Conservation (phyloP, 225 moss, liverwort and hornwort genomes). For the Pseudoscleropodium purum region DNA sequence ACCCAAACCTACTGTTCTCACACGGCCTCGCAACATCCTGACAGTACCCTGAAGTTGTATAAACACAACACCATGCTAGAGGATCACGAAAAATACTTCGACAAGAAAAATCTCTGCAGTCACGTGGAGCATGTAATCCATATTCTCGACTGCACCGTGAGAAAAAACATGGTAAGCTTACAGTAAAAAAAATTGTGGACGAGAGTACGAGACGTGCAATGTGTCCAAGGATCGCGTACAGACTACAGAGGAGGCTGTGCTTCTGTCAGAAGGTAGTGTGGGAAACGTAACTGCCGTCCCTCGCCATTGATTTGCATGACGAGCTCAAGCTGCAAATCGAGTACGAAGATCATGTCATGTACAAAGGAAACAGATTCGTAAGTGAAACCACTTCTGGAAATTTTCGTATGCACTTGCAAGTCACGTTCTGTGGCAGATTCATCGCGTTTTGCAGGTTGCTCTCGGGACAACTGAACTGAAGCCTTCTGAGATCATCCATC, state of each 20-base stretch:
- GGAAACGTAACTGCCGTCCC: not conserved
- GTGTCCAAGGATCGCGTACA: not conserved
- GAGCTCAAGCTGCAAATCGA: not conserved
- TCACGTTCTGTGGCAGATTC: not conserved
- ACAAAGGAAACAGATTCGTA: not conserved
- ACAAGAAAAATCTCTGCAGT: not conserved
- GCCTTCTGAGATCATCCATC: not conserved
- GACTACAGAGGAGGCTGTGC: not conserved
- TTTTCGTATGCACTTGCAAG: not conserved
- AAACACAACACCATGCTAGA: not conserved
- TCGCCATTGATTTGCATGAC: not conserved
- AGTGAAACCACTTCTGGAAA: not conserved
- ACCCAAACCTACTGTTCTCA: not conserved
- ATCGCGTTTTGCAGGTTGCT: not conserved
- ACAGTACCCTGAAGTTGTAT: not conserved
- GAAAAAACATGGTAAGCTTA: not conserved
- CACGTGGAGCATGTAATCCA: not conserved
- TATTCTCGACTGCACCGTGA: not conserved
- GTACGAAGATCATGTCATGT: not conserved
- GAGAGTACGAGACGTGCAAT: not conserved
- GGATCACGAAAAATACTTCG: not conserved
- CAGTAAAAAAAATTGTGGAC: not conserved
- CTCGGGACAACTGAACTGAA: not conserved
- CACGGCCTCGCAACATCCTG: conserved; percentile 14
- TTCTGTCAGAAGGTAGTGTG: not conserved